These are phyloP conservation scores for Firmiana major DNA, from an alignment of 345 rosid genomes.

Conservation along the genomic window DNA sequence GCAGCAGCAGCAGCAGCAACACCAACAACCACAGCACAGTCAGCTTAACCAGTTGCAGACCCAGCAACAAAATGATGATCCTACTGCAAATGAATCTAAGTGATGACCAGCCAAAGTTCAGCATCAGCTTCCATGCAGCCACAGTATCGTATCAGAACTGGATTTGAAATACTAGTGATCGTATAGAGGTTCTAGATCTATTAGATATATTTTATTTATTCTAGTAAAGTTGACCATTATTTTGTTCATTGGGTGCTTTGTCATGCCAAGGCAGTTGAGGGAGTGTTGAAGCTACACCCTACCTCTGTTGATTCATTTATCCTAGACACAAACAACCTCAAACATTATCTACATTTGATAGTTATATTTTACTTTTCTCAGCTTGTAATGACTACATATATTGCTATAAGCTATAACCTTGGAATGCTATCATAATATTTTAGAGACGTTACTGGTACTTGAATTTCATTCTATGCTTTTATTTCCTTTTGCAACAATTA, in stretches of 20 bases:
- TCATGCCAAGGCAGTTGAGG: not conserved
- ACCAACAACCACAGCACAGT: slow-evolving; percentile 15
- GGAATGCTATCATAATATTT: not conserved
- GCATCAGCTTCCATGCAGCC: not conserved
- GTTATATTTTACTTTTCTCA: not conserved
- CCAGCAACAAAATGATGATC: slow-evolving; percentile 15
- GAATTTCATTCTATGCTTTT: not conserved
- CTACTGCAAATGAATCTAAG: slow-evolving; percentile 12
- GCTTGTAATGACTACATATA: not conserved
- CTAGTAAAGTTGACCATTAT: slow-evolving; percentile 4
- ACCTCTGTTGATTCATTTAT: not conserved
- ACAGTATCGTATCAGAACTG: not conserved
- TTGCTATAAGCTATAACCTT: not conserved
- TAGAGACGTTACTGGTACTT: not conserved
- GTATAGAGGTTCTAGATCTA: not conserved
- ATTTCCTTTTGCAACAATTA: too few species aligned
- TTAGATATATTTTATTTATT: not conserved
- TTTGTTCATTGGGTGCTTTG: not conserved
- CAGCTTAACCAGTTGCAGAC: not conserved
- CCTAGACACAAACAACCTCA: not conserved
- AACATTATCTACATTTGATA: not conserved
- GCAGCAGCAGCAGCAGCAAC: slow-evolving; percentile 25
- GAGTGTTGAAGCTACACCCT: slow-evolving; percentile 5
- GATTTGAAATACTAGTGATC: not conserved
- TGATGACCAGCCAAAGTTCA: not conserved